Conservation (phyloP, 495 filamentous ascomycete genomes). For the Hypoxylon perforatum region DNA sequence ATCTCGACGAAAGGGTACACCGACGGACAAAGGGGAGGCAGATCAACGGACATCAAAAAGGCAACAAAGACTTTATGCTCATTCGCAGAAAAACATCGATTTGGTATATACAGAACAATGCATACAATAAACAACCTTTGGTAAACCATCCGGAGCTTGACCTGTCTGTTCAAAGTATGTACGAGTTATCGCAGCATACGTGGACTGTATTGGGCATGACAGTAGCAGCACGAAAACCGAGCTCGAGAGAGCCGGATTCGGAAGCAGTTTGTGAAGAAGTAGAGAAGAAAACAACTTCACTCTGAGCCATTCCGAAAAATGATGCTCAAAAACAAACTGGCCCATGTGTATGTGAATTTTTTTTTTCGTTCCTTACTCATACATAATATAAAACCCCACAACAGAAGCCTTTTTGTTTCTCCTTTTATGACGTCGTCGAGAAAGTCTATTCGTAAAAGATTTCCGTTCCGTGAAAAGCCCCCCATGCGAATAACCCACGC, state of each 20-base stretch:
- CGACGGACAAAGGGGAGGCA: too few species aligned
- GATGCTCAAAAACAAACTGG: conserved; percentile 12
- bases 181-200: too few species aligned
- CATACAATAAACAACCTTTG: too few species aligned
- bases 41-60: too few species aligned
- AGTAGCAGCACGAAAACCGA: too few species aligned
- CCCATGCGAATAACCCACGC: conserved; percentile 44
- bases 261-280: neutral
- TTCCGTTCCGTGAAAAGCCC: conserved; percentile 37
- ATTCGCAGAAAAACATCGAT: too few species aligned
- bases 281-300: neutral
- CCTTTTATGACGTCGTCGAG: conserved; percentile 43
- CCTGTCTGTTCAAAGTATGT: too few species aligned
- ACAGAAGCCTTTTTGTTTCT: conserved; percentile 41
- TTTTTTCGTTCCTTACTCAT: conserved; percentile 35
- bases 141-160: too few species aligned
- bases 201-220: too few species aligned
- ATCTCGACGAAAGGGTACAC: too few species aligned
- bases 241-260: neutral
- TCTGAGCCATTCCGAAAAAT: neutral
- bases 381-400: conserved; percentile 35
- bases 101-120: too few species aligned
- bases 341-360: conserved; percentile 25
- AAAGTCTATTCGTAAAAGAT: conserved; percentile 46
- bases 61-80: too few species aligned